Evolutionary conservation across 2,329 filamentous ascomycete species (phyloP), one percentile per base, ranked within the genome.

Genomic region (Diaporthe sp.): DNA sequence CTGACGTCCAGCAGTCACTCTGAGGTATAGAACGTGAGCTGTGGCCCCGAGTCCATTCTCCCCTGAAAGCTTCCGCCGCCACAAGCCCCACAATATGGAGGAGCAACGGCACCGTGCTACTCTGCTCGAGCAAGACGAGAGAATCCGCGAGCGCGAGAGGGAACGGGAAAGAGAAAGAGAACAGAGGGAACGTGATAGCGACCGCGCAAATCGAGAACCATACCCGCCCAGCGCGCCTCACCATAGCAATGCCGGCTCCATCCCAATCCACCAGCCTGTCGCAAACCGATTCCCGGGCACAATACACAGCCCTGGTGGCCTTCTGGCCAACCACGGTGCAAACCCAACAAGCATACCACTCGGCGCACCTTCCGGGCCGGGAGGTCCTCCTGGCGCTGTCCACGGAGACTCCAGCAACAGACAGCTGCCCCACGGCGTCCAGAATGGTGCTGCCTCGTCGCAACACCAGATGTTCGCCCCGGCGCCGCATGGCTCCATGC

Each of bases 221-320:
- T 92, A 92, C 80, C 93, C 92, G 78, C 89, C 90, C 28, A 81
- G 83, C 68, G 90, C 94, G 75, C 92, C 93, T 35, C 95, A 97
- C 81, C 96, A 98, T 83, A 97, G 93, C 84, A 96, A 94, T 81
- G 92, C 94, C 52, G 95, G 93, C 74, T 95, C 96, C 3, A 94
- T 98, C 72, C 95, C 96, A 72, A 93, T 98, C 79, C 96, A 98
- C 84, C 96, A 98, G 83, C 96, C 96, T 7, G 95, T 98, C 75
- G 96, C 96, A 76, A 92, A 95, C 81, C 88, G 96, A 84, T 87
- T 95, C 77, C 86, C 93, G 74, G 93, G 92, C 77, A 93, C 95
- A 70, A 97, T 98, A 73, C 96, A 98, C 82, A 97, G 95, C 60
- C 96, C 96, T 1, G 96, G 97, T 78, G 96, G 96, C 12, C 89